These are phyloP conservation scores for Quercus wislizeni DNA, from an alignment of 306 rosid genomes.

Conservation along the genomic window DNA sequence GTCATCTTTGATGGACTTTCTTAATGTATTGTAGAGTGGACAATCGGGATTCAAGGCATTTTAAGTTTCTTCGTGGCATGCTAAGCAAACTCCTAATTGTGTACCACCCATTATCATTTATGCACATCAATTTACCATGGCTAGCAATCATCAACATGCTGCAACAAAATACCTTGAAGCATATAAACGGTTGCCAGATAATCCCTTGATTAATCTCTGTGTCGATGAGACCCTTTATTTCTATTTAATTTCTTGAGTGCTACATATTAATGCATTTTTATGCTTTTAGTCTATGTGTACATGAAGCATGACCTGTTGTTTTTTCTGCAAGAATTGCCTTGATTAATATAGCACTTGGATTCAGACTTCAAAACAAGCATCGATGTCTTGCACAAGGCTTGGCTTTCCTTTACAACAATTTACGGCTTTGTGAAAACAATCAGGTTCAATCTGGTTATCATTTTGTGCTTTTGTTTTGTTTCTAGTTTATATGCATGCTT, in stretches of 20 bases:
- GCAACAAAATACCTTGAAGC: slow-evolving; percentile 91
- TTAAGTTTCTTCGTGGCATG: slow-evolving; percentile 61
- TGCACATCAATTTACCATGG: slow-evolving; percentile 66
- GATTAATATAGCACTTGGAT: slow-evolving; percentile 78
- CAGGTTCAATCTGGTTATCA: slow-evolving; percentile 49
- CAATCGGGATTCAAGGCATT: slow-evolving; percentile 68
- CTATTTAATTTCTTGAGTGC: neutral
- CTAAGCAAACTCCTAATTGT: slow-evolving; percentile 57
- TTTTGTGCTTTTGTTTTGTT: slow-evolving; percentile 1
- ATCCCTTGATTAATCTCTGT: slow-evolving; percentile 81
- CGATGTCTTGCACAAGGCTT: slow-evolving; percentile 80
- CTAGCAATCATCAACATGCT: slow-evolving; percentile 86
- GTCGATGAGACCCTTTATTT: slow-evolving; percentile 55
- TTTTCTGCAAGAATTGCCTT: slow-evolving; percentile 59
- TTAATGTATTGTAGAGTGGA: slow-evolving; percentile 52
- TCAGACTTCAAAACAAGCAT: slow-evolving; percentile 88
- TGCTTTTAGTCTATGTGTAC: neutral
- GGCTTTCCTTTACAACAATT: slow-evolving; percentile 76
- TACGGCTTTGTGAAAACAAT: slow-evolving; percentile 62
- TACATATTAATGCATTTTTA: slow-evolving; percentile 9
- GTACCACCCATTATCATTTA: slow-evolving; percentile 77
- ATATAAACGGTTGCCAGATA: slow-evolving; percentile 67
- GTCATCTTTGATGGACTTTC: neutral
- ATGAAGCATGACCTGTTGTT: neutral
- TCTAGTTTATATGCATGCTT: neutral